Evolutionary conservation across 495 filamentous ascomycete species (phyloP).

Genomic region (Collariella sp.): DNA sequence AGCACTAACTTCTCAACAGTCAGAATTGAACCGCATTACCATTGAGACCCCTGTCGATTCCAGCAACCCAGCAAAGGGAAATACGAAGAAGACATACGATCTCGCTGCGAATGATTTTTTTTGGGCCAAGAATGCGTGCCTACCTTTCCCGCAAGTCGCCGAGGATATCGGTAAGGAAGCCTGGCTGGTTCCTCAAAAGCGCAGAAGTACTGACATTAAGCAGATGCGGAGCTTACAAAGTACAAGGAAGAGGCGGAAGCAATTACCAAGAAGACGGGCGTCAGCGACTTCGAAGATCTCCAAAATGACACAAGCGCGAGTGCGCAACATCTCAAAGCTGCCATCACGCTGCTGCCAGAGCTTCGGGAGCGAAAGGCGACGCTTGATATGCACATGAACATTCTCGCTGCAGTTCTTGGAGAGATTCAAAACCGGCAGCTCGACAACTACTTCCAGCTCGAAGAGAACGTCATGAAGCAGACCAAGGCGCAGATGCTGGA

Average conservation of each 20-base stretch:
- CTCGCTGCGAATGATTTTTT: conserved; percentile 90
- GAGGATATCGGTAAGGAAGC: conserved; percentile 60
- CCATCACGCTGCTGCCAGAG: conserved; percentile 86
- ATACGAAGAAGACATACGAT: conserved; percentile 79
- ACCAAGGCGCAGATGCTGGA: conserved; percentile 85
- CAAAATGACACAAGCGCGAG: conserved; percentile 81
- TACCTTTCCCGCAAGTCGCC: conserved; percentile 91
- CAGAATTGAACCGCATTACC: conserved; percentile 80
- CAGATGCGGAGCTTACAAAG: conserved; percentile 61
- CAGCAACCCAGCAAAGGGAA: conserved; percentile 57
- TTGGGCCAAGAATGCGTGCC: conserved; percentile 88
- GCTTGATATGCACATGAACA: conserved; percentile 98
- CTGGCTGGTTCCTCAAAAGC: neutral
- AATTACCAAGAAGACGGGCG: conserved; percentile 90
- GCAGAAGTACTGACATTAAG: neutral
- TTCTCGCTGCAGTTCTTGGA: conserved; percentile 23
- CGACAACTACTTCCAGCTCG: conserved; percentile 92
- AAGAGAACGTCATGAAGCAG: conserved; percentile 90
- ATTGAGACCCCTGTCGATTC: conserved; percentile 76
- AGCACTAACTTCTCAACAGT: conserved; percentile 8
- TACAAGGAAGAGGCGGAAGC: conserved; percentile 95
- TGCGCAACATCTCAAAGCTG: conserved; percentile 90
- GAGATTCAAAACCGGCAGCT: conserved; percentile 63
- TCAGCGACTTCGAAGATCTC: conserved; percentile 85
- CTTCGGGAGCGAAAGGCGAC: conserved; percentile 82